Evolutionary conservation across 2,329 filamentous ascomycete species (phyloP).

Genomic region (Alternaria sp.): DNA sequence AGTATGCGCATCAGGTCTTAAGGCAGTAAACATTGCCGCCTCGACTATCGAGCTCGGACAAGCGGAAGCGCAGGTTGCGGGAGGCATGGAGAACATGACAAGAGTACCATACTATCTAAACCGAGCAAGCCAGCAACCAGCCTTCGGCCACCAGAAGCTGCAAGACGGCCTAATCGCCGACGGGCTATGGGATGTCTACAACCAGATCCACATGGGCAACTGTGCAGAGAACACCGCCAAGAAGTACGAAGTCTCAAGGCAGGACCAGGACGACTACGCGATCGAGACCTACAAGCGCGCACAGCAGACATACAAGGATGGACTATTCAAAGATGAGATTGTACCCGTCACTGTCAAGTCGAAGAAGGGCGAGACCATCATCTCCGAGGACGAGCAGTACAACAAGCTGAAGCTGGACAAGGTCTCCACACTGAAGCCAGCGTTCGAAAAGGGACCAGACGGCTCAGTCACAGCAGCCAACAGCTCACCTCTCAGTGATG

Average conservation of each 20-base stretch:
- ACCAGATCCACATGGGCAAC: slow-evolving; percentile 96
- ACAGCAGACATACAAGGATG: slow-evolving; percentile 84
- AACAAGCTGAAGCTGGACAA: slow-evolving; percentile 87
- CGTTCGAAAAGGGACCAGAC: slow-evolving; percentile 86
- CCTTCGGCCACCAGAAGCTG: slow-evolving; percentile 86
- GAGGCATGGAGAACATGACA: slow-evolving; percentile 99
- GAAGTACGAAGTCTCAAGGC: slow-evolving; percentile 77
- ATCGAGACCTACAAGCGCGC: slow-evolving; percentile 88
- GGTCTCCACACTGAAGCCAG: slow-evolving; percentile 84
- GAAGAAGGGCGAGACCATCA: slow-evolving; percentile 77
- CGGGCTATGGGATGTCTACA: slow-evolving; percentile 94
- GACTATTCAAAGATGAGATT: slow-evolving; percentile 87
- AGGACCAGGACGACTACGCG: slow-evolving; percentile 90
- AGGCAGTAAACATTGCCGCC: slow-evolving; percentile 87
- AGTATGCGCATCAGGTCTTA: slow-evolving; percentile 94
- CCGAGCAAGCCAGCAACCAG: slow-evolving; percentile 78
- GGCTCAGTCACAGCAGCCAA: slow-evolving; percentile 96
- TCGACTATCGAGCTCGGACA: slow-evolving; percentile 94
- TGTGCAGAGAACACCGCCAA: slow-evolving; percentile 95
- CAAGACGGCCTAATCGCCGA: slow-evolving; percentile 95
- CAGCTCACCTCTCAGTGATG: slow-evolving; percentile 92
- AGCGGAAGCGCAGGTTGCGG: slow-evolving; percentile 85
- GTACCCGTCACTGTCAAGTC: slow-evolving; percentile 83
- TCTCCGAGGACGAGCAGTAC: slow-evolving; percentile 88
- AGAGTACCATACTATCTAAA: slow-evolving; percentile 89